Conservation (phyloP, 2,329 filamentous ascomycete species). For the Colletotrichum orbiculare region DNA sequence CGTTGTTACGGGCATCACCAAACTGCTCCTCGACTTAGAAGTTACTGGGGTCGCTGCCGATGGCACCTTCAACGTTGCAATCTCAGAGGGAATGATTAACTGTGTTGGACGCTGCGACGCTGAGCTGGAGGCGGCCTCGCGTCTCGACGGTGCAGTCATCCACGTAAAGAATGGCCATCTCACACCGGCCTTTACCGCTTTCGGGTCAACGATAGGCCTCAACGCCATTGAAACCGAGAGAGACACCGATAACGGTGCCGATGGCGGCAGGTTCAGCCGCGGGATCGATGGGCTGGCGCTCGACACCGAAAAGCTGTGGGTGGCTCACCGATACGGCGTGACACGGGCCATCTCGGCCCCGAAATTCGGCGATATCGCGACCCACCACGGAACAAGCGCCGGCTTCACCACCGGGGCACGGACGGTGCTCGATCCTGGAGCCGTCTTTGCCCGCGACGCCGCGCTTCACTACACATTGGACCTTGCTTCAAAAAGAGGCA, state of each 20-base stretch:
- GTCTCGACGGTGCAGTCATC: constrained; percentile 51
- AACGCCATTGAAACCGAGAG: constrained; percentile 71
- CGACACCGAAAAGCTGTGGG: constrained; percentile 66
- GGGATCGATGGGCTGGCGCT: constrained; percentile 67
- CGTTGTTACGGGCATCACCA: constrained; percentile 67
- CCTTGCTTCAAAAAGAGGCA: constrained; percentile 54
- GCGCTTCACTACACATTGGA: constrained; percentile 70
- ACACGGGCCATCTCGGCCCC: constrained; percentile 70
- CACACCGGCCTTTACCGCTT: constrained; percentile 67
- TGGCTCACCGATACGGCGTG: constrained; percentile 65
- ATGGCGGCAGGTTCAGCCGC: constrained; percentile 62
- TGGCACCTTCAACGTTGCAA: constrained; percentile 58
- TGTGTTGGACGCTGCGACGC: constrained; percentile 65
- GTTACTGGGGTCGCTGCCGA: constrained; percentile 36
- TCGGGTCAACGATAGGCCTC: constrained; percentile 70
- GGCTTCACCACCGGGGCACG: constrained; percentile 65
- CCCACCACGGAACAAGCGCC: constrained; percentile 67
- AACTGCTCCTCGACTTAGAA: constrained; percentile 59
- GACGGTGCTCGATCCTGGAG: constrained; percentile 57
- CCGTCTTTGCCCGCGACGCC: constrained; percentile 64
- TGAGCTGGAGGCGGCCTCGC: constrained; percentile 53
- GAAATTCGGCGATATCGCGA: constrained; percentile 51
- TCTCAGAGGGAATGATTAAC: constrained; percentile 64
- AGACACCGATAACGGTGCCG: constrained; percentile 62
- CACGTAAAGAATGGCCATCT: constrained; percentile 68